Base-by-base conservation (phyloP, 768 basidiomycete genomes). In the Coprinellus micaceus region DNA sequence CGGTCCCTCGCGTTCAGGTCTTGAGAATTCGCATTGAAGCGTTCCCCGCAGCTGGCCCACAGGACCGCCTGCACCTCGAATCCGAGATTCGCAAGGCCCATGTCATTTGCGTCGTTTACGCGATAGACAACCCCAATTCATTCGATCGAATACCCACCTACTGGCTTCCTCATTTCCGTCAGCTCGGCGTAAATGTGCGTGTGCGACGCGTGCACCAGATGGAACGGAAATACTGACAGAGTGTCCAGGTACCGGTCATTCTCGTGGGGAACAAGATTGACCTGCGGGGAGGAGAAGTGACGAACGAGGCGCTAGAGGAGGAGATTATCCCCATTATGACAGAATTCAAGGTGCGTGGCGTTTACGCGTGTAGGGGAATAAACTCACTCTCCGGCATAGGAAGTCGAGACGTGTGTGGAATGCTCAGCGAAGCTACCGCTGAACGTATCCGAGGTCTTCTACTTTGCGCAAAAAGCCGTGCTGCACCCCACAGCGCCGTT, bases 251-350 rank as follows among this genome's bases (percentile, higher is more conserved):
- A 6, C 96, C 96, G 5, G 94, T 98, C 39, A 96, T 99, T 60
- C 80, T 99, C 29, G 92, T 98, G 24, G 96, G 96, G 52, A 99
- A 99, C 76, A 99, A 98, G 77, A 99, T 98, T 45, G 96, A 99
- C 71, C 72, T 98, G 47, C 81, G 96, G 17, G 94, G 92, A 3
- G 95, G 94, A 1, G 85, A 91, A 65, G 92, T 98, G 39, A 94
- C 95, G 25, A 96, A 97, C 64, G 87, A 96, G 67, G 92, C 89
- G 2, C 73, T 99, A 58, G 94, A 96, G 70, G 93, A 89, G 59
- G 96, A 98, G 71, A 95, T 98, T 61, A 71, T 90, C 54, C 96
- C 96, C 28, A 94, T 99, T 54, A 99, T 98, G 96, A 86, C 89
- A 62, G 96, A 98, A 71, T 99, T 96, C 85, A 99, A 99, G 83